Evolutionary conservation across 129 eudicot species (phyloP), one percentile per base, ranked within the genome.

Genomic region (Saposhnikovia divaricata): DNA sequence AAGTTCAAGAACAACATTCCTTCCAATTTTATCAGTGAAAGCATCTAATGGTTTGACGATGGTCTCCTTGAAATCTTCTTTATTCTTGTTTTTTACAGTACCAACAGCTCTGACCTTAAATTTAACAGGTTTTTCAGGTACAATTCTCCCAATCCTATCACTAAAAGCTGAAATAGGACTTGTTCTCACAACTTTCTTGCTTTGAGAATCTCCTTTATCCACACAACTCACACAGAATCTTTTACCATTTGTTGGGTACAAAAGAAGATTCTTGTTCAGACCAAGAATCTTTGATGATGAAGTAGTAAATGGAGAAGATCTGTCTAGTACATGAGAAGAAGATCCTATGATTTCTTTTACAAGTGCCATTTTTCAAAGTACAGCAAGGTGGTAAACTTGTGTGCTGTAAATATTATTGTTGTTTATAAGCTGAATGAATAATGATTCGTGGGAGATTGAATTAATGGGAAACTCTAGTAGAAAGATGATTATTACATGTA

Each of bases 1-100:
- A 77, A 93, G 98, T 78, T 91, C 86, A 79, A 93, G 81, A 53
- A 85, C 87, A 81, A 91, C 87, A 85, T 88, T 89, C 78, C 90
- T 87, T 10, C 91, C 93, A 77, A 81, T 86, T 73, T 81, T 79
- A 63, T 88, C 92, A 78, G 84, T 78, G 45, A 85, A 82, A 83
- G 87, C 87, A 84, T 85, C 97, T 80, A 88, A 85, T 9, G 84
- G 85, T 76, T 88, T 89, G 59, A 87, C 82, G 28, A 93, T 61
- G 8, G 87, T 79, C 68, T 87, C 93, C 82, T 83, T 89, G 4
- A 89, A 80, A 80, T 89, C 93, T 72, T 89, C 89, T 78, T 89
- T 89, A 48, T 79, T 50, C 88, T 89, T 89, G 87, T 89, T 89
- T 76, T 82, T 87, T 4, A 89, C 91, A 14, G 93, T 89, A 7